phyloP scores from a whole-genome alignment of 73 alveolate genomes.

The Paramecium caudatum region DNA sequence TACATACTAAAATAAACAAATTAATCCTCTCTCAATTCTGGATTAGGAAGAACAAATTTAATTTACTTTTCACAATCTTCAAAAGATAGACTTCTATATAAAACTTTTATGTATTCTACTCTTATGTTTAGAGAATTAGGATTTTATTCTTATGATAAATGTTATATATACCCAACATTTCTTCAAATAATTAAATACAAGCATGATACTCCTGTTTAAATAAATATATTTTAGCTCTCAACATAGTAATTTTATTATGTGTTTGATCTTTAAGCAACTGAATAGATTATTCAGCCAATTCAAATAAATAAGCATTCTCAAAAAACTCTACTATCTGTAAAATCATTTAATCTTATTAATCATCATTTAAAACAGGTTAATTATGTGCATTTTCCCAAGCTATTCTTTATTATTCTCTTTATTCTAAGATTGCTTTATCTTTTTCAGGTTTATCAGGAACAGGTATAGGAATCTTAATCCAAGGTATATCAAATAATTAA shows the following conservation, averaged over 20 bases:
- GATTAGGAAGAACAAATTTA: constrained; percentile 56
- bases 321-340: constrained; percentile 82
- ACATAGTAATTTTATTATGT: background rate
- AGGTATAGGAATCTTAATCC: constrained; percentile 67
- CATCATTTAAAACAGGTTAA: constrained; percentile 68
- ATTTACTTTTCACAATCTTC: constrained; percentile 44
- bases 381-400: constrained; percentile 57
- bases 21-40: constrained; percentile 26
- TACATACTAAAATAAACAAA: constrained; percentile 6
- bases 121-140: background rate
- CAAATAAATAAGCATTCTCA: constrained; percentile 74
- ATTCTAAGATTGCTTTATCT: constrained; percentile 73
- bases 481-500: constrained; percentile 72
- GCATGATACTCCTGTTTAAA: background rate
- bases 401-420: constrained; percentile 52
- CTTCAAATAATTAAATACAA: constrained; percentile 1
- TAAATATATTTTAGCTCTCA: constrained; percentile 15
- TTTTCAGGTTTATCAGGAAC: constrained; percentile 75
- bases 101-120: constrained; percentile 10
- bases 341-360: constrained; percentile 80
- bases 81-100: background rate
- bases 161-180: background rate
- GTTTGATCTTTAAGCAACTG: constrained; percentile 37
- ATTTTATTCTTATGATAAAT: background rate
- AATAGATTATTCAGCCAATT: constrained; percentile 76